A percentile compares a stretch with the other conserved stretches of the same genome.
Evolutionary conservation across 495 filamentous ascomycete species (phyloP).

Genomic region (Talaromyces adpressus): DNA sequence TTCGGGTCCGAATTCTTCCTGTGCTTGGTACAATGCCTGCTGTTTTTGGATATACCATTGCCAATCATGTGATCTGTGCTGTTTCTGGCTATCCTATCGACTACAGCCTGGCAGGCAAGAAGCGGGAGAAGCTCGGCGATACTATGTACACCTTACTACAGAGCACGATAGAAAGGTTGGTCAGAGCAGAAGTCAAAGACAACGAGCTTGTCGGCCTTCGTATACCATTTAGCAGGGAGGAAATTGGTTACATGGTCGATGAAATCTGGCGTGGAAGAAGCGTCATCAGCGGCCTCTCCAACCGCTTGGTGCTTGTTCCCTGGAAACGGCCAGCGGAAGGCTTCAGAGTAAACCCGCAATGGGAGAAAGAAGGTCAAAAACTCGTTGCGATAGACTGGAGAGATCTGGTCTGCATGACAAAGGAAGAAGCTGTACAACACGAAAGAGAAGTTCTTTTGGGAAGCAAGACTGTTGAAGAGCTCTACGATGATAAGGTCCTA

Average conservation of each 20-base stretch:
- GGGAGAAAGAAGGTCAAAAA: conserved; percentile 59
- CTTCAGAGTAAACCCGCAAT: conserved; percentile 30
- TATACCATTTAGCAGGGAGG: conserved; percentile 66
- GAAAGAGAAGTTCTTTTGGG: conserved; percentile 73
- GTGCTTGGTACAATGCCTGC: conserved; percentile 97
- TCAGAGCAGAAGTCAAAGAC: conserved; percentile 41
- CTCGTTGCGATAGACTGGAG: conserved; percentile 53
- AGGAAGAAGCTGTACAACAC: conserved; percentile 80
- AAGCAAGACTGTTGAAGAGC: conserved; percentile 55
- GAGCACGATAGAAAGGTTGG: conserved; percentile 66
- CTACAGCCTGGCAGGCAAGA: conserved; percentile 67
- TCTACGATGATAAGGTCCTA: conserved; percentile 62
- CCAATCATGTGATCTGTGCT: conserved; percentile 84
- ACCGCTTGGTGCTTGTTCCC: conserved; percentile 64
- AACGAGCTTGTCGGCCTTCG: conserved; percentile 64
- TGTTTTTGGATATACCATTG: conserved; percentile 82
- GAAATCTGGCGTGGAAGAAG: conserved; percentile 84
- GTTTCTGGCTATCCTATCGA: conserved; percentile 85
- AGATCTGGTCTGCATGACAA: conserved; percentile 92
- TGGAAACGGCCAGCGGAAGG: conserved; percentile 61
- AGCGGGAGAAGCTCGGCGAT: conserved; percentile 84
- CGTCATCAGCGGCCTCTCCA: conserved; percentile 71
- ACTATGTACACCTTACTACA: conserved; percentile 65
- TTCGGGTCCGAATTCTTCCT: conserved; percentile 86
- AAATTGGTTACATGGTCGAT: conserved; percentile 81